Evolutionary conservation across 805 yeast species (phyloP), one percentile per base, ranked within the genome.

Genomic region (Sugiyamaella lignohabitans): DNA sequence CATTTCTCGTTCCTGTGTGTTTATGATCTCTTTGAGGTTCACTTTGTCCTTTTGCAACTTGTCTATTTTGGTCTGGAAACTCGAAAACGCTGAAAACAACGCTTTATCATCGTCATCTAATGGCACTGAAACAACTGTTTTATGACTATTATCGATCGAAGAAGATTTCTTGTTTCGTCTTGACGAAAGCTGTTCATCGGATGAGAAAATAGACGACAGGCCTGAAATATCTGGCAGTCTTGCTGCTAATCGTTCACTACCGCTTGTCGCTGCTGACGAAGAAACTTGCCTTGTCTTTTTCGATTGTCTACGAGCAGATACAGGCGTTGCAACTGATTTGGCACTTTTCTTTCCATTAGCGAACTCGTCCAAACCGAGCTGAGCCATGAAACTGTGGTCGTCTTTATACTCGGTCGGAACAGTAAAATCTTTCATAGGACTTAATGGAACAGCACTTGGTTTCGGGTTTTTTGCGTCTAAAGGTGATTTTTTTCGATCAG

Each of bases 31-130:
- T 18, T 43, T 54, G 11, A 55, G 40, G 2, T 48, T 48, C 4
- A 42, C 6, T 34, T 54, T 58, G 21, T 58, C 61, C 19, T 43
- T 45, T 46, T 58, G 59, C 6, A 58, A 54, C 34, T 48, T 52
- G n/a, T 42, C 45, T 18, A 56, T 45, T 17, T 49, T 51, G 16
- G 42, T 30, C 38, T 49, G 51, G 34, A 53, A 53, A 35, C 49
- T 48, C 5, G 39, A 30, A 20, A 53, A 47, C 11, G 56, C 56
- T 5, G 49, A 32, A 34, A 51, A 44, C 22, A 51, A 36, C 14
- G 55, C 56, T 22, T 43, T 41, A 40, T 53, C 55, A 20, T 51
- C 53, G 19, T 47, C 45, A 27, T 53, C 56, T 30, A 53, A 23
- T 10, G 56, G 56, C 8, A 53, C 56, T 5, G 56, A 53, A n/a